A percentile compares a stretch with the other conserved stretches of the same genome.
These are phyloP conservation scores for Saksenaea vasiformis DNA, from an alignment of 371 early-diverging fungal species.

Conservation along the genomic window DNA sequence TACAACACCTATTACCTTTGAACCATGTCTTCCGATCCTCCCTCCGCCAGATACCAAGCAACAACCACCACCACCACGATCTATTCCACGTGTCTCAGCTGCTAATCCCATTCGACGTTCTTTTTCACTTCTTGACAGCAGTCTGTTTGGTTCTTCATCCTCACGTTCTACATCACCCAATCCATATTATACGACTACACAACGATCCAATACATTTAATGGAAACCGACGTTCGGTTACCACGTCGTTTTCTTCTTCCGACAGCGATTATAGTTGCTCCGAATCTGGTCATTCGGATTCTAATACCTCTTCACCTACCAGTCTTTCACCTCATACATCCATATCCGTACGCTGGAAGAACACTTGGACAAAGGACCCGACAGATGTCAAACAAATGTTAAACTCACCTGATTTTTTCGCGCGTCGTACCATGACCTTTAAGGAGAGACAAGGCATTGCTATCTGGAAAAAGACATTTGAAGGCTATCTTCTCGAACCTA, in stretches of 20 bases:
- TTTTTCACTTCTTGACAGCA: slow-evolving; percentile 35
- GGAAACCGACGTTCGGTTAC: slow-evolving; percentile 3
- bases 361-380: neutral
- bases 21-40: slow-evolving; percentile 13
- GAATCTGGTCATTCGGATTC: slow-evolving; percentile 4
- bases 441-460: slow-evolving; percentile 18
- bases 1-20: slow-evolving; percentile 29
- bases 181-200: neutral
- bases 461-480: slow-evolving; percentile 21
- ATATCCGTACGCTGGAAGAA: neutral
- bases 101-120: slow-evolving; percentile 28
- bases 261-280: slow-evolving; percentile 8
- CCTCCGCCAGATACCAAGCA: slow-evolving; percentile 1
- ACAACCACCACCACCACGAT: too few relatives aligned
- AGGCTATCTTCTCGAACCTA: slow-evolving; percentile 11
- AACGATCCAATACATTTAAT: neutral
- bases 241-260: slow-evolving; percentile 2
- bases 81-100: neutral
- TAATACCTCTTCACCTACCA: neutral
- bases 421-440: slow-evolving; percentile 8
- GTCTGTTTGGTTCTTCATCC: slow-evolving; percentile 14
- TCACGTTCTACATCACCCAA: slow-evolving; percentile 2
- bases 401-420: slow-evolving; percentile 7
- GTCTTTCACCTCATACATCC: neutral
- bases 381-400: slow-evolving; percentile 3